Evolutionary conservation across 345 rosid species (phyloP), one percentile per base, ranked within the genome.

Genomic region (Eucalyptus camaldulensis): DNA sequence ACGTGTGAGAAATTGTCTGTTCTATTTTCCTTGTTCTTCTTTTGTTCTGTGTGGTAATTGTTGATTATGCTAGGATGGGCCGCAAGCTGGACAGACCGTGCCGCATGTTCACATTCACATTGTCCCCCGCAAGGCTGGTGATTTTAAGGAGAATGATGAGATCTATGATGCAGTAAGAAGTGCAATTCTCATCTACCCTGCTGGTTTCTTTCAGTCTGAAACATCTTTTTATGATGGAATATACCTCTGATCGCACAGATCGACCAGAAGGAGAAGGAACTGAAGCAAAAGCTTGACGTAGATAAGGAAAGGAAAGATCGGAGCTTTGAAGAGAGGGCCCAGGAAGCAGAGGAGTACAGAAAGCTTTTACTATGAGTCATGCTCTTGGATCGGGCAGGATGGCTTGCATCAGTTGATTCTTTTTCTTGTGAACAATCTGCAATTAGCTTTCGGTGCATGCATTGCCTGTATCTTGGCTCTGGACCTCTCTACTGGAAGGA

Each of bases 121-220:
- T 7, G 3, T 50, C 33, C 69, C 69, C 69, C 95, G 99, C 89
- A 96, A 93, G 92, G 95, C 89, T 62, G 96, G 96, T 1, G 99
- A 98, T 93, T 97, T 98, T 91, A 96, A 96, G 95, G 95, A 90
- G 90, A 98, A 98, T 85, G 99, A 98, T 91, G 96, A 98, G 90
- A 94, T 98, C 76, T 96, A 97, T 86, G 99, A 95, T 88, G 99
- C 96, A 1, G 99, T 95, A 94, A 92, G 97, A 90, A 47, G 51
- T 87, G 15, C 27, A 47, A 25, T 58, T 25, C n/a, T 49, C 27
- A 43, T 44, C 40, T n/a, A 81, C 62, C 87, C 37, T 2, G 12
- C 62, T 49, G 10, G n/a, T 40, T 10, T 44, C 33, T 54, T 88
- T 40, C 50, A n/a, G 49, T 65, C 47, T 10, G 47, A 86, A 87